These are phyloP conservation scores for Nepenthes mirabilis DNA, from an alignment of 148 eudicot species.

Conservation along the genomic window DNA sequence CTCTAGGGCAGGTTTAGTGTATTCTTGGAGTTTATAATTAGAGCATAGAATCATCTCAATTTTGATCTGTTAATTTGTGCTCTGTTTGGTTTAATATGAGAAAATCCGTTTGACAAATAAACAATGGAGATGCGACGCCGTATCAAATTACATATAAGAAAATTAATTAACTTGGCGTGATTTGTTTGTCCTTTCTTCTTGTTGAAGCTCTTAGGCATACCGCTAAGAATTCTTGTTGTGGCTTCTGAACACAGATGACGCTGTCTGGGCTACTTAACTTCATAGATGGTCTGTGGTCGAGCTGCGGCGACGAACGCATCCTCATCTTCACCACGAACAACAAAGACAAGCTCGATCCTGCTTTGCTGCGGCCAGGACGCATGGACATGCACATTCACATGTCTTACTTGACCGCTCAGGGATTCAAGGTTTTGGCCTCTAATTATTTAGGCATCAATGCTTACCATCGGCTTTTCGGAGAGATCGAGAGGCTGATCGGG, in stretches of 20 bases:
- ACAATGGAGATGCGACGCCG: too few relatives aligned
- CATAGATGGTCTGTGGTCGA: constrained; percentile 14
- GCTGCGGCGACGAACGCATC: constrained; percentile 12
- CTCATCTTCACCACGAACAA: constrained; percentile 9
- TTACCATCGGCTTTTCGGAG: constrained; percentile 1
- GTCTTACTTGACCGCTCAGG: constrained; percentile 8
- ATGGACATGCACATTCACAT: constrained; percentile 17
- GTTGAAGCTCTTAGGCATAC: not conserved
- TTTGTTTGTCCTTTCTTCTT: not conserved
- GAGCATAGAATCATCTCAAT: too few relatives aligned
- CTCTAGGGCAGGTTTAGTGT: not conserved
- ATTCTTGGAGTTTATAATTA: too few relatives aligned
- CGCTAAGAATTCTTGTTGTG: not conserved
- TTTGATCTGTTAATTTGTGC: too few relatives aligned
- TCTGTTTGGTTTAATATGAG: too few relatives aligned
- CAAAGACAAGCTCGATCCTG: constrained; percentile 11
- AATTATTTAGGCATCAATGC: constrained; percentile 5
- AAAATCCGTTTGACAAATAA: too few relatives aligned
- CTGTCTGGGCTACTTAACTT: constrained; percentile 12
- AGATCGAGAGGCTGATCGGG: not conserved
- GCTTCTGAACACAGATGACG: constrained; percentile 2
- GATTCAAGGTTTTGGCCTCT: constrained; percentile 6
- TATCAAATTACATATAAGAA: too few relatives aligned
- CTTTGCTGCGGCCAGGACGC: constrained; percentile 8
- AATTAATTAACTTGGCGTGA: too few relatives aligned